Conservation (phyloP, 2,329 filamentous ascomycete genomes). For the Cadophora sp. region DNA sequence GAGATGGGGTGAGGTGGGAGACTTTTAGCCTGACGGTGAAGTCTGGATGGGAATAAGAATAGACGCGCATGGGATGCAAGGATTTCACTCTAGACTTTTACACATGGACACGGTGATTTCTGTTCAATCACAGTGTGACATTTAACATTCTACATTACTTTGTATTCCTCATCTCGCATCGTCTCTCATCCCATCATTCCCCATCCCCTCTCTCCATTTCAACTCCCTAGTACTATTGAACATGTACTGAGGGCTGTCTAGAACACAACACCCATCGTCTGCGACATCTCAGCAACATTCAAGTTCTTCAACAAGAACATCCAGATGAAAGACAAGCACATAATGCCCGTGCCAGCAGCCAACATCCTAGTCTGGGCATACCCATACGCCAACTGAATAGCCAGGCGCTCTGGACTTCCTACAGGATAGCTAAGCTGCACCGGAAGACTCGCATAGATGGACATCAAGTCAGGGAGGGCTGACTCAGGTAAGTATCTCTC, state of each 20-base stretch:
- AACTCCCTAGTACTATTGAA: background rate
- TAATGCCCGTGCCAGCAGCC: slow-evolving; percentile 44
- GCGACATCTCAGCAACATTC: slow-evolving; percentile 26
- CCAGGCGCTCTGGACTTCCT: slow-evolving; percentile 56
- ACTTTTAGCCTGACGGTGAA: slow-evolving; percentile 39
- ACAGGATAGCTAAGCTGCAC: slow-evolving; percentile 59
- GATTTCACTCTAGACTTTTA: too few species aligned
- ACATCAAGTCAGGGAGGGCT: slow-evolving; percentile 5
- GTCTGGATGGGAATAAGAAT: slow-evolving; percentile 28
- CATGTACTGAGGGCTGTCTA: background rate
- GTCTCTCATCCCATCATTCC: background rate
- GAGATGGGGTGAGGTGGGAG: slow-evolving; percentile 42
- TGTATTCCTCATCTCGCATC: background rate
- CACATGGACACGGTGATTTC: too few species aligned
- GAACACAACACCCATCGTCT: slow-evolving; percentile 30
- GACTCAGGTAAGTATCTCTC: slow-evolving; percentile 52
- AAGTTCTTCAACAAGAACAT: slow-evolving; percentile 23
- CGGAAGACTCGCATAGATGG: slow-evolving; percentile 59
- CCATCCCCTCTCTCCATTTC: too few species aligned
- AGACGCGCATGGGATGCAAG: too few species aligned
- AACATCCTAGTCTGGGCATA: slow-evolving; percentile 53
- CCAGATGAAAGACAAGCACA: slow-evolving; percentile 17
- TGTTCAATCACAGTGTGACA: background rate
- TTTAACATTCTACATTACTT: background rate
- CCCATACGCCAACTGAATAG: slow-evolving; percentile 63